These are phyloP conservation scores for Xylaria sp. DNA, from an alignment of 2,329 filamentous ascomycete species.

Conservation along the genomic window DNA sequence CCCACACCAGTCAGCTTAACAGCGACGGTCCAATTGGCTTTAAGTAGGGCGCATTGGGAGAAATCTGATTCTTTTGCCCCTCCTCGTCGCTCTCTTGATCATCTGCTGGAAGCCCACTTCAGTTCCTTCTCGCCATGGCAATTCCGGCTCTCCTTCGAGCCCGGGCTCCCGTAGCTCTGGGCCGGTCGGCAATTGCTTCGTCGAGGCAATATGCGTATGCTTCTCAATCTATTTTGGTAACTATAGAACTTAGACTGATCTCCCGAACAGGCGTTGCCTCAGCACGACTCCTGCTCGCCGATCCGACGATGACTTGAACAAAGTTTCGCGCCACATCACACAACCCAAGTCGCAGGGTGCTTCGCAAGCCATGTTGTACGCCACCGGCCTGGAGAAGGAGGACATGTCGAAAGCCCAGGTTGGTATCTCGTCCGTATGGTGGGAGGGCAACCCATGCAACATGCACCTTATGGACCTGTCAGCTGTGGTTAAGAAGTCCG, in stretches of 20 bases:
- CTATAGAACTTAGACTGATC: conserved; percentile 12
- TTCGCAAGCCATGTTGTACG: conserved; percentile 98
- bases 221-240: not conserved
- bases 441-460: conserved; percentile 97
- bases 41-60: conserved; percentile 16
- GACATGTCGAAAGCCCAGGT: conserved; percentile 98
- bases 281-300: conserved; percentile 56
- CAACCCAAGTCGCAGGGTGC: conserved; percentile 98
- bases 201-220: conserved; percentile 41
- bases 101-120: conserved; percentile 15
- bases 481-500: conserved; percentile 69
- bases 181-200: conserved; percentile 33
- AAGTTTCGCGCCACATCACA: conserved; percentile 82
- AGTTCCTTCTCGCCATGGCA: conserved; percentile 35
- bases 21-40: conserved; percentile 2
- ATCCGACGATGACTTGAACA: conserved; percentile 72
- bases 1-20: not conserved
- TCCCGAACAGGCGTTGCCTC: conserved; percentile 53
- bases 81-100: conserved; percentile 2
- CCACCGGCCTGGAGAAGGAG: conserved; percentile 81
- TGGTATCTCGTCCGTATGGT: conserved; percentile 98
- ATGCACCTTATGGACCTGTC: conserved; percentile 97
- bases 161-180: conserved; percentile 39
- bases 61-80: not conserved
- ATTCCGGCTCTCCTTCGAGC: conserved; percentile 41